A percentile compares a stretch with the other conserved stretches of the same genome.
Conservation (phyloP, 225 moss, liverwort and hornwort species). For the Sphagnum tenellum region DNA sequence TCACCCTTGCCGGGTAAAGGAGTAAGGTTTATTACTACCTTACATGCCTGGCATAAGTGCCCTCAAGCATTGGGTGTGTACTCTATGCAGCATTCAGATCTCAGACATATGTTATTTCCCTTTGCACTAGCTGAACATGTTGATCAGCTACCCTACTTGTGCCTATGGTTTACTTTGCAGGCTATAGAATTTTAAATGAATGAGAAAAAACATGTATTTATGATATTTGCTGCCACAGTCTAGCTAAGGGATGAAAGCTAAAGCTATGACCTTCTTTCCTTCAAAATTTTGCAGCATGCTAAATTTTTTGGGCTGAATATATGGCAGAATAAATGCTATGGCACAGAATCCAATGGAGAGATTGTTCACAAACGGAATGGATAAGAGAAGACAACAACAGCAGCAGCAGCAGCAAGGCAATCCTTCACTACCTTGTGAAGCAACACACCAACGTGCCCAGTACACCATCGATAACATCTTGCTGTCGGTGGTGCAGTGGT, state of each 20-base stretch:
- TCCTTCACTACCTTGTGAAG: slow-evolving; percentile 26
- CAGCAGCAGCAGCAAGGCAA: slow-evolving; percentile 39
- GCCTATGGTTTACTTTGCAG: too few relatives aligned
- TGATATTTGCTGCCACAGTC: too few relatives aligned
- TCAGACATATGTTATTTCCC: slow-evolving; percentile 4
- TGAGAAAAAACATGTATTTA: too few relatives aligned
- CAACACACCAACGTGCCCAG: slow-evolving; percentile 17
- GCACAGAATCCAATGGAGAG: too few relatives aligned
- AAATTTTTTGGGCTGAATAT: not conserved
- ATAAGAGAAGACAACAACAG: slow-evolving; percentile 12
- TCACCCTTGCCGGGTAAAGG: slow-evolving; percentile 59
- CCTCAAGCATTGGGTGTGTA: slow-evolving; percentile 89
- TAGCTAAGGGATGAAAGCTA: too few relatives aligned
- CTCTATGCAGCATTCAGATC: slow-evolving; percentile 33
- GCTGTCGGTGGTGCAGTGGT: slow-evolving; percentile 8
- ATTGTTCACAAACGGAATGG: too few relatives aligned
- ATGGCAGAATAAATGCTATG: slow-evolving; percentile 25
- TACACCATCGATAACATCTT: slow-evolving; percentile 15
- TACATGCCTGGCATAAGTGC: slow-evolving; percentile 89
- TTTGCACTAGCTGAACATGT: too few relatives aligned
- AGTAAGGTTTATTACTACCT: slow-evolving; percentile 95
- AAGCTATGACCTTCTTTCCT: too few relatives aligned
- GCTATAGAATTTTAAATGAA: too few relatives aligned
- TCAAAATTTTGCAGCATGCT: too few relatives aligned
- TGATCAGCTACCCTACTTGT: too few relatives aligned